These are phyloP conservation scores for Coniella vitis DNA, from an alignment of 2,329 filamentous ascomycete species.

Conservation along the genomic window DNA sequence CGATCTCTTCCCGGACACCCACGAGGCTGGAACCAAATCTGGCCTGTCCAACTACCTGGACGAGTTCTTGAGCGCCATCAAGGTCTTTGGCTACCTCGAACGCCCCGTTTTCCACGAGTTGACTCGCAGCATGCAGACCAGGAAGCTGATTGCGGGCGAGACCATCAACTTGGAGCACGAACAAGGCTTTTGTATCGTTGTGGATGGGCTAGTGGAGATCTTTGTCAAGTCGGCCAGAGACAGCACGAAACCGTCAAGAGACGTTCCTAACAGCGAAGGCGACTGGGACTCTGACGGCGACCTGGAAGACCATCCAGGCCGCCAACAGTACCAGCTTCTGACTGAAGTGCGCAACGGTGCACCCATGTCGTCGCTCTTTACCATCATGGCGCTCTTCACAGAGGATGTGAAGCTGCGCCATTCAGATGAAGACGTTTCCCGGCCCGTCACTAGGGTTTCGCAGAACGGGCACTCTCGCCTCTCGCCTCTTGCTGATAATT, in stretches of 20 bases:
- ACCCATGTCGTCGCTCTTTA: slow-evolving; percentile 97
- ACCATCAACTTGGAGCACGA: slow-evolving; percentile 94
- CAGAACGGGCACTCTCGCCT: slow-evolving; percentile 24
- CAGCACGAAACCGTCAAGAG: slow-evolving; percentile 34
- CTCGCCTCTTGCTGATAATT: slow-evolving; percentile 24
- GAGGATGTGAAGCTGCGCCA: slow-evolving; percentile 80
- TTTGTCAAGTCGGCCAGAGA: slow-evolving; percentile 84
- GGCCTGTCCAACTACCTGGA: slow-evolving; percentile 94
- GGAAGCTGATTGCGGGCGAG: slow-evolving; percentile 92
- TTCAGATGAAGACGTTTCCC: slow-evolving; percentile 53
- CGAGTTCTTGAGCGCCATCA: slow-evolving; percentile 96
- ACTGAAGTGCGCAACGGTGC: slow-evolving; percentile 97
- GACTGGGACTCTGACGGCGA: slow-evolving; percentile 51
- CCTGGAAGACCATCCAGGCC: slow-evolving; percentile 53
- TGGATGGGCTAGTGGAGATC: slow-evolving; percentile 93
- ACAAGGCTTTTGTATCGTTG: slow-evolving; percentile 95
- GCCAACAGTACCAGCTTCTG: slow-evolving; percentile 86
- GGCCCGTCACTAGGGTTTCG: slow-evolving; percentile 22
- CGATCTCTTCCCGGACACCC: slow-evolving; percentile 88
- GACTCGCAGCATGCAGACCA: slow-evolving; percentile 95
- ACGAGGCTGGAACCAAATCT: slow-evolving; percentile 83
- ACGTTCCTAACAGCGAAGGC: slow-evolving; percentile 35
- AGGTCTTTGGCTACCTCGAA: slow-evolving; percentile 96
- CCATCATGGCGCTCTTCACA: slow-evolving; percentile 92
- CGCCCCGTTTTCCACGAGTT: slow-evolving; percentile 96